Base-by-base conservation (phyloP, 108 stramenopile genomes). In the Aurantiochytrium sp. region DNA sequence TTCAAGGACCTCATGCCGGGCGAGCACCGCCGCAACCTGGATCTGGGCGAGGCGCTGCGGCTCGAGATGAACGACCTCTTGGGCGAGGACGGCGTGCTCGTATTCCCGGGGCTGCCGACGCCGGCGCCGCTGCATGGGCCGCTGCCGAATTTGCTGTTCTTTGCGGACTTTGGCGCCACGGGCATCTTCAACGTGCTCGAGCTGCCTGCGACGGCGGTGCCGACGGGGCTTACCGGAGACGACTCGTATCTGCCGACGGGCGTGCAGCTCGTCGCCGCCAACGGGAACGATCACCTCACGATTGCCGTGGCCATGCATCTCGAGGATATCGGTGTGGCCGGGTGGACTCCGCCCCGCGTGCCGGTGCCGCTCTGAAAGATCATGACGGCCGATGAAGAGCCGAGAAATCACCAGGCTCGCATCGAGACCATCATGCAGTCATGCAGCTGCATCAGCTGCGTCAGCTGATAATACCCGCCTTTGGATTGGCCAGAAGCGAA, bases 161-260 rank as follows among this genome's bases (percentile, higher is more conserved):
- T 81, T 81, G 73, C 73, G 39, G 73, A 81, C 45, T 81, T n/a
- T 48, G 73, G 24, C 30, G 73, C 73, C 10, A 48, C 42, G 2
- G 73, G 42, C 6, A 81, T 81, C 2, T 81, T 81, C 2, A 81
- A 81, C 30, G 45, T 48, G 6, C n/a, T 81, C 24, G 73, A 81
- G 73, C 19, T 81, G 2, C 73, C 73, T 12, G 73, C 73, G 24
- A 81, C 73, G n/a, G 73, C 73, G 12, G 73, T 81, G 73, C 73
- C 73, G 42, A 41, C 45, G 24, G 73, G 73, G 6, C 24, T 81
- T 12, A 30, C 73, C 2, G 10, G 45, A 12, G 73, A 81, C 17
- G 32, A 2, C 8, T 15, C 8, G 59, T 19, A 24, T 27, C 24
- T 81, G 39, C 73, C 73, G 2, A 48, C 45, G 2, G 73, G 73